Conservation (phyloP, 257 asterid species). For the Euphrasia confusa region DNA sequence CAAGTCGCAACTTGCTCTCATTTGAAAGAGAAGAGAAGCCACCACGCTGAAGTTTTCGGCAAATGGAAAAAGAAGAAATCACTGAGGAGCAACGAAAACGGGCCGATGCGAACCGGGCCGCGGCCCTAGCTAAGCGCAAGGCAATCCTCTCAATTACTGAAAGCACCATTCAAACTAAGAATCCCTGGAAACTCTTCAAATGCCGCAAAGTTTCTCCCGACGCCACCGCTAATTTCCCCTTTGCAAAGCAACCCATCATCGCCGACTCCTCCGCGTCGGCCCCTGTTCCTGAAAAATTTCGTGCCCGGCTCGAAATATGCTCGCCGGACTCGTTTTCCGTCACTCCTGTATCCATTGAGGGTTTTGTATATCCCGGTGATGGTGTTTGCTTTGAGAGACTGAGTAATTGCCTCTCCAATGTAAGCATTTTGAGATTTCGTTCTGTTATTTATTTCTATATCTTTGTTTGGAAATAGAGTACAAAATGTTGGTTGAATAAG, state of each 20-base stretch:
- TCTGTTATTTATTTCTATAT: background rate
- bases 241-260: constrained; percentile 23
- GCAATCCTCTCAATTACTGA: constrained; percentile 31
- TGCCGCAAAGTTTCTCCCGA: constrained; percentile 53
- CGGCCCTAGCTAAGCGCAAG: constrained; percentile 89
- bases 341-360: constrained; percentile 53
- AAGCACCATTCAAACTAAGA: constrained; percentile 6
- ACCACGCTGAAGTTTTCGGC: background rate
- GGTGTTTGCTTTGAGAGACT: constrained; percentile 51
- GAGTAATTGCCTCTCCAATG: constrained; percentile 50
- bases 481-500: constrained; percentile 6
- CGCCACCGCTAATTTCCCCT: constrained; percentile 17
- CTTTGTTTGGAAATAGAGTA: background rate
- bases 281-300: constrained; percentile 40
- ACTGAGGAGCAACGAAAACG: constrained; percentile 78
- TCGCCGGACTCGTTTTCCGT: constrained; percentile 77
- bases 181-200: constrained; percentile 49
- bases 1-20: background rate
- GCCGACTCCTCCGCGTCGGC: constrained; percentile 17
- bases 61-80: constrained; percentile 41
- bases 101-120: constrained; percentile 75
- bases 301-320: constrained; percentile 67
- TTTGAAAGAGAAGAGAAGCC: constrained; percentile 4
- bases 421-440: constrained; percentile 23
- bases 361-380: constrained; percentile 62